Conservation (phyloP, 441 rosid species). For the Euphorbia celastroides region DNA sequence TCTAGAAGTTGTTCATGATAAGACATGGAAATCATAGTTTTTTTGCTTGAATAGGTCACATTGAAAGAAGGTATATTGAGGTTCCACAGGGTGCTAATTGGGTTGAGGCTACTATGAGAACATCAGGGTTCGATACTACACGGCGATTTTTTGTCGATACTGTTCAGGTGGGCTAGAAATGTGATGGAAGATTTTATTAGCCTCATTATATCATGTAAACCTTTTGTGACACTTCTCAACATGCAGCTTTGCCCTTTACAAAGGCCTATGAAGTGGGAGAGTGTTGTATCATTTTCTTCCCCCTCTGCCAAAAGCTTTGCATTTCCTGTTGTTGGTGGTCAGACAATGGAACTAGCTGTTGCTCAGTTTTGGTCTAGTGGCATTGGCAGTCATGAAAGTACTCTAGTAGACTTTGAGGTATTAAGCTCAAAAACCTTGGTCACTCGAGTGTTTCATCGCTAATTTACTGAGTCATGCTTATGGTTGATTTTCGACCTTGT, state of each 20-base stretch:
- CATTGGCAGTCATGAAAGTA: conserved; percentile 79
- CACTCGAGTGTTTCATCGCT: neutral
- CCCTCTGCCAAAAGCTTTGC: conserved; percentile 75
- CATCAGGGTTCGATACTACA: conserved; percentile 83
- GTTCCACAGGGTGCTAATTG: conserved; percentile 89
- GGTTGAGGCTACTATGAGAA: conserved; percentile 93
- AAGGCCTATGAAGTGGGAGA: conserved; percentile 97
- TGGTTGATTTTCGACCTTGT: conserved; percentile 1
- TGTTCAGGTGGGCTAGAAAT: conserved; percentile 77
- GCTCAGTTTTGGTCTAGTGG: conserved; percentile 99
- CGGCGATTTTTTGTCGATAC: conserved; percentile 81
- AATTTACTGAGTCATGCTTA: neutral
- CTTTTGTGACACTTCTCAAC: conserved; percentile 28
- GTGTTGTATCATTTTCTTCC: conserved; percentile 63
- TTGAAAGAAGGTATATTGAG: conserved; percentile 86
- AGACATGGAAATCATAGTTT: conserved; percentile 13
- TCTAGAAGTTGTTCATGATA: neutral
- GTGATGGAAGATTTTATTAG: conserved; percentile 14
- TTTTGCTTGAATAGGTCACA: conserved; percentile 51
- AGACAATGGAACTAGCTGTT: conserved; percentile 87
- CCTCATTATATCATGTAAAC: conserved; percentile 12
- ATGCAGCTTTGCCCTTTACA: conserved; percentile 83
- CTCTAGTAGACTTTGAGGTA: conserved; percentile 95
- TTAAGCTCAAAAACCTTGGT: conserved; percentile 5
- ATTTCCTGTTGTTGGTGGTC: conserved; percentile 83